Percentiles rank a stretch among this genome's conserved stretches.
These are phyloP conservation scores for Hippophae rhamnoides DNA, from an alignment of 306 rosid species.

Conservation along the genomic window DNA sequence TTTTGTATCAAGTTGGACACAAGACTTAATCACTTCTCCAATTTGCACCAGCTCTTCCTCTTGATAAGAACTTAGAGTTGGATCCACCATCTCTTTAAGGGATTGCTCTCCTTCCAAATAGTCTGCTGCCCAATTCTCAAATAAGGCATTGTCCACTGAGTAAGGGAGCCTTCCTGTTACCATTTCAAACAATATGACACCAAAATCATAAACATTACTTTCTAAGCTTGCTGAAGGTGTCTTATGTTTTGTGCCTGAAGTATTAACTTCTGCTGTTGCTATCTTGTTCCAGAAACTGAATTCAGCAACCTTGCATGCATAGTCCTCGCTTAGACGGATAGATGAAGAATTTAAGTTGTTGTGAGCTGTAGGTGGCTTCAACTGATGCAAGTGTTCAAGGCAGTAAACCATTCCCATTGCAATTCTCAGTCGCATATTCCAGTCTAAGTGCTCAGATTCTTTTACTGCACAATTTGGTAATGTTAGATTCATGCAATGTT, in stretches of 20 bases:
- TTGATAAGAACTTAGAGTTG: constrained; percentile 49
- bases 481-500: constrained; percentile 7
- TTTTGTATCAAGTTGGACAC: constrained; percentile 38
- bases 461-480: constrained; percentile 36
- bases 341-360: constrained; percentile 53
- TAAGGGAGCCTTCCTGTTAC: constrained; percentile 69
- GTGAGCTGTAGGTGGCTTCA: constrained; percentile 51
- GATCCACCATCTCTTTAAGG: constrained; percentile 55
- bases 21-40: constrained; percentile 41
- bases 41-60: constrained; percentile 54
- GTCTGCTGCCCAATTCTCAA: constrained; percentile 61
- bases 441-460: constrained; percentile 95
- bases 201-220: constrained; percentile 69
- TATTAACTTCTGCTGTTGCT: constrained; percentile 24
- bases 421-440: constrained; percentile 71
- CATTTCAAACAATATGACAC: constrained; percentile 68
- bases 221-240: constrained; percentile 30
- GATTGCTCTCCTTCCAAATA: constrained; percentile 41
- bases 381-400: constrained; percentile 72
- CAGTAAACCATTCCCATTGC: constrained; percentile 82
- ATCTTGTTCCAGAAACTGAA: constrained; percentile 48
- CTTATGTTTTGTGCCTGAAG: constrained; percentile 22
- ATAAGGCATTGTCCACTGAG: constrained; percentile 35
- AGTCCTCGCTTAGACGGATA: constrained; percentile 65
- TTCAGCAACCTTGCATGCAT: constrained; percentile 69